phyloP scores from a whole-genome alignment of 176 grass and related monocot species.

The Hsuehochloa calcarea region DNA sequence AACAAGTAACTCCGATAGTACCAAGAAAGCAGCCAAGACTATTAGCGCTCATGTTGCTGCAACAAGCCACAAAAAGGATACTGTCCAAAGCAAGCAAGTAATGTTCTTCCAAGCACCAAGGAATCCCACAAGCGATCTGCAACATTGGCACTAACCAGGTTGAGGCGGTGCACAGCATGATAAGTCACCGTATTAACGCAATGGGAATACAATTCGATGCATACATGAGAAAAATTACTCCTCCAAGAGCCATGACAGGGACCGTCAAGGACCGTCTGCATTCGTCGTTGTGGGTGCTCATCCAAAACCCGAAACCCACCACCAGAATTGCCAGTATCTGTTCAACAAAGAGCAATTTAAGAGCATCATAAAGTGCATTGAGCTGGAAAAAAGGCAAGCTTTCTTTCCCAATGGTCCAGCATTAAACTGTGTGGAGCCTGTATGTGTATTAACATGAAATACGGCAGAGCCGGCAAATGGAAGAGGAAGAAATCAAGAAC shows the following conservation, averaged over 20 bases:
- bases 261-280: constrained; percentile 81
- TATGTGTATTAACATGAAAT: not conserved
- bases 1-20: constrained; percentile 44
- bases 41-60: constrained; percentile 16
- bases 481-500: not conserved
- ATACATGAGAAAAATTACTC: constrained; percentile 82
- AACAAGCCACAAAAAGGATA: constrained; percentile 63
- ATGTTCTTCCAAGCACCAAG: constrained; percentile 91
- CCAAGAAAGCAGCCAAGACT: not conserved
- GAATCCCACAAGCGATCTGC: constrained; percentile 91
- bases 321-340: constrained; percentile 85
- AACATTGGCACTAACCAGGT: constrained; percentile 21
- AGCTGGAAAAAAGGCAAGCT: not conserved
- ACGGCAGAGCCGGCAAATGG: not conserved
- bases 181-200: not conserved
- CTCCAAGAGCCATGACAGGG: constrained; percentile 83
- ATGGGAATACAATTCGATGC: not conserved
- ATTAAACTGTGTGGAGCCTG: not conserved
- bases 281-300: constrained; percentile 84
- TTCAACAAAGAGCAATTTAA: constrained; percentile 9
- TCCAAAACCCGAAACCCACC: constrained; percentile 88
- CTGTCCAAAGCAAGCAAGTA: constrained; percentile 75
- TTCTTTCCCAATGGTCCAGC: not conserved
- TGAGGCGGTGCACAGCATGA: not conserved
- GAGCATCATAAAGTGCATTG: not conserved